Evolutionary conservation across 306 rosid genomes (phyloP).

Genomic region (Dryas alaskensis): DNA sequence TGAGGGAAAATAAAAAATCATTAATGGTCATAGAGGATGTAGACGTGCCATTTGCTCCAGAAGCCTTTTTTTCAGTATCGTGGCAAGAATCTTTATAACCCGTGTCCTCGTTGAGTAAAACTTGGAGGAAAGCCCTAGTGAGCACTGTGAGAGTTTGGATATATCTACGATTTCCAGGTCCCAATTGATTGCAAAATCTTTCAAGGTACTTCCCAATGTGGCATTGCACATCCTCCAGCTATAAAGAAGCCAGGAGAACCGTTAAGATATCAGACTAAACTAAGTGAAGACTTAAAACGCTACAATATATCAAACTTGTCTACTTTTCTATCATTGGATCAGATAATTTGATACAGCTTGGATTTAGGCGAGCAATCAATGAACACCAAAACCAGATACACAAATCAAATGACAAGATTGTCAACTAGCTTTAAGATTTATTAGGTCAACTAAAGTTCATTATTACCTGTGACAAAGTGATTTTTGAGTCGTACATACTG

Average conservation of each 20-base stretch:
- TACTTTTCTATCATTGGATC: background rate
- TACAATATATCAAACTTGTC: constrained; percentile 10
- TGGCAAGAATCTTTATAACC: constrained; percentile 26
- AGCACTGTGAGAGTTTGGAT: constrained; percentile 82
- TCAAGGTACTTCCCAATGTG: constrained; percentile 64
- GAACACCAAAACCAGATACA: constrained; percentile 15
- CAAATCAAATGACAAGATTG: constrained; percentile 22
- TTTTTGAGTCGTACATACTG: constrained; percentile 78
- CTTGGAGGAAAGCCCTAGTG: constrained; percentile 62
- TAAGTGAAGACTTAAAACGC: background rate
- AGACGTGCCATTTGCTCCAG: constrained; percentile 39
- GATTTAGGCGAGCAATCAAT: constrained; percentile 12
- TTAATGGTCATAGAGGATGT: constrained; percentile 71
- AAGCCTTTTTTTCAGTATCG: constrained; percentile 39
- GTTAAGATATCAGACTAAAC: constrained; percentile 22
- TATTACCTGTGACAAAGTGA: constrained; percentile 69
- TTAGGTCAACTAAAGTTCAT: constrained; percentile 16
- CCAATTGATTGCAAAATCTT: constrained; percentile 73
- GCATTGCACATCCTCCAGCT: constrained; percentile 78
- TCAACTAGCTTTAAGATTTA: constrained; percentile 10
- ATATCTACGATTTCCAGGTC: constrained; percentile 90
- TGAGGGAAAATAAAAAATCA: constrained; percentile 75
- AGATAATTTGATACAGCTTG: background rate
- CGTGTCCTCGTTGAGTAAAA: constrained; percentile 44
- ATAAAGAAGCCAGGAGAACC: constrained; percentile 30